These are phyloP conservation scores for Diversispora epigaea DNA, from an alignment of 192 early-diverging fungal species.

Conservation along the genomic window DNA sequence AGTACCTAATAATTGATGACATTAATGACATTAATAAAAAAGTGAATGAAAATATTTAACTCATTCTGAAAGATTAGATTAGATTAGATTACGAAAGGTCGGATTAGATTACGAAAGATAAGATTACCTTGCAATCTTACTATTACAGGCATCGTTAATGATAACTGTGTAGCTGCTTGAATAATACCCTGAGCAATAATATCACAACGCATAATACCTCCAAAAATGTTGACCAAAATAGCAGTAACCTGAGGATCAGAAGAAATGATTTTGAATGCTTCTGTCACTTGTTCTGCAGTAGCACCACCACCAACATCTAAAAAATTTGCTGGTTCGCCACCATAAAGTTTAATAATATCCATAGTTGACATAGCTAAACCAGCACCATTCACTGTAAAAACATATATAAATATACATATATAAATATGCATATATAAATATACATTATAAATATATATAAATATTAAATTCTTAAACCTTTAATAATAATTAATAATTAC, in stretches of 20 bases:
- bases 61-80: too few relatives aligned
- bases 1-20: constrained; percentile 42
- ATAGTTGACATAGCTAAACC: constrained; percentile 99
- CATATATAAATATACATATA: constrained; percentile 5
- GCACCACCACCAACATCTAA: constrained; percentile 98
- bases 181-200: constrained; percentile 98
- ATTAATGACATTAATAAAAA: background rate
- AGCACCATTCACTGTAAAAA: constrained; percentile 83
- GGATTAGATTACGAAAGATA: too few relatives aligned
- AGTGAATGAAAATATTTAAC: background rate
- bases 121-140: constrained; percentile 94
- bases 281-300: constrained; percentile 91
- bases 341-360: constrained; percentile 99
- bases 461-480: background rate
- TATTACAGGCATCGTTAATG: constrained; percentile 91
- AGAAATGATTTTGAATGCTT: constrained; percentile 99
- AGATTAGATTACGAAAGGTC: too few relatives aligned
- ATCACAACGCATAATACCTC: constrained; percentile 99
- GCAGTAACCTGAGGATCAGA: constrained; percentile 95
- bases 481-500: constrained; percentile 43
- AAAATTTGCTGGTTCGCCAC: constrained; percentile 98
- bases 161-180: constrained; percentile 87
- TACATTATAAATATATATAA: too few relatives aligned
- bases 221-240: constrained; percentile 99
- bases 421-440: background rate